A percentile compares a stretch with the other conserved stretches of the same genome.
These are phyloP conservation scores for Salix caprea DNA, from an alignment of 345 rosid genomes.

Conservation along the genomic window DNA sequence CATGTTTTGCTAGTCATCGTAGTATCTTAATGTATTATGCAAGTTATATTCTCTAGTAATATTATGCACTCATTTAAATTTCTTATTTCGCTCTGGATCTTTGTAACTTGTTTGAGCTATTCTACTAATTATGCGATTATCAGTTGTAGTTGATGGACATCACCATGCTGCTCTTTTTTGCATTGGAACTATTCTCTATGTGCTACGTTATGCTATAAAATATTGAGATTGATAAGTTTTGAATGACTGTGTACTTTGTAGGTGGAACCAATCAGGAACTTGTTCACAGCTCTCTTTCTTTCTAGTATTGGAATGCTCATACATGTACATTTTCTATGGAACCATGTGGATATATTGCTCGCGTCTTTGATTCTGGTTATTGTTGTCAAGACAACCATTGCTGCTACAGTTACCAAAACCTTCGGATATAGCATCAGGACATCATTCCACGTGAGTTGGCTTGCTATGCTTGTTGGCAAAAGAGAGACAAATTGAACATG, in stretches of 20 bases:
- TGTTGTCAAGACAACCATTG: conserved; percentile 82
- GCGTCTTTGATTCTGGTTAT: conserved; percentile 92
- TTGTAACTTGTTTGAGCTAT: background rate
- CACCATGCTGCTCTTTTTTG: background rate
- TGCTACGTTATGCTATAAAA: background rate
- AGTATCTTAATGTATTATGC: background rate
- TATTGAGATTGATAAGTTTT: background rate
- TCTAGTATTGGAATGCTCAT: conserved; percentile 99
- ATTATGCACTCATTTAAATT: background rate
- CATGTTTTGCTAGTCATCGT: background rate
- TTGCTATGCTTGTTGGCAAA: conserved; percentile 8
- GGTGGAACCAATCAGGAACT: conserved; percentile 98
- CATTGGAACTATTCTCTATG: background rate
- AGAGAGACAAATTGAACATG: background rate
- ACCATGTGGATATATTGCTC: conserved; percentile 91
- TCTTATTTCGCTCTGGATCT: background rate
- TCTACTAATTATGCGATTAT: background rate
- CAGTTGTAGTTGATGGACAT: background rate
- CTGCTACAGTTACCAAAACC: conserved; percentile 58
- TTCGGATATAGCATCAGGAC: conserved; percentile 80
- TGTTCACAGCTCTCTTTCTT: conserved; percentile 94
- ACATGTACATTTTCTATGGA: conserved; percentile 96
- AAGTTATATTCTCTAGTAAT: background rate
- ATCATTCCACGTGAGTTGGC: conserved; percentile 76
- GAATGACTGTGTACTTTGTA: conserved; percentile 20